A percentile compares a stretch with the other conserved stretches of the same genome.
Evolutionary conservation across 2,329 filamentous ascomycete species (phyloP).

Genomic region (Cephalotrichum gorgonifer): DNA sequence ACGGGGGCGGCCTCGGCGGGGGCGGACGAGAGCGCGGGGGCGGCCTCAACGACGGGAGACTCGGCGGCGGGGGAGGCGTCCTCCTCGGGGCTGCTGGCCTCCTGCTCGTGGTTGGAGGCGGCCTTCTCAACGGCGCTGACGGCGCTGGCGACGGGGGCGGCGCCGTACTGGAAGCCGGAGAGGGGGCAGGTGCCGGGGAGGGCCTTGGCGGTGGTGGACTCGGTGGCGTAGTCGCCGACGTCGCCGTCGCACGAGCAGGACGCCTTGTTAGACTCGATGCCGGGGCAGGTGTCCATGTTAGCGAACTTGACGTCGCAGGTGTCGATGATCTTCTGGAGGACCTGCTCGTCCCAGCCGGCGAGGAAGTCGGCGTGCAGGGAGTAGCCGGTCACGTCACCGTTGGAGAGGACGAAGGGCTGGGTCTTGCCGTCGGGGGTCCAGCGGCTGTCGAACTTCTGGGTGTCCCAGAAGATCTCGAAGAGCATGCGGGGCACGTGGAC

Average conservation of each 20-base stretch:
- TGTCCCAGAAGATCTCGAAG: constrained; percentile 52
- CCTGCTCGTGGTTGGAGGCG: neutral
- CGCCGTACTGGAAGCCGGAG: constrained; percentile 39
- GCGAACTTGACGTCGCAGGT: constrained; percentile 49
- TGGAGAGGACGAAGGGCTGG: constrained; percentile 58
- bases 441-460: constrained; percentile 36
- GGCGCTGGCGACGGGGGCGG: constrained; percentile 4
- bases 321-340: constrained; percentile 57
- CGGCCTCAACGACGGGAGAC: constrained; percentile 3
- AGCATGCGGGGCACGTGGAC: constrained; percentile 47
- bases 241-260: constrained; percentile 40
- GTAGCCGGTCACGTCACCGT: constrained; percentile 61
- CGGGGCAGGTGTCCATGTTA: constrained; percentile 54
- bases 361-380: constrained; percentile 64
- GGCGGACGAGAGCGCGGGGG: constrained; percentile 1
- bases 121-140: neutral
- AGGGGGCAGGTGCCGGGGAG: constrained; percentile 48
- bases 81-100: neutral
- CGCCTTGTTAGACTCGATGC: constrained; percentile 40
- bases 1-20: constrained; percentile 10
- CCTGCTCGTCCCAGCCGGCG: constrained; percentile 58
- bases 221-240: constrained; percentile 33
- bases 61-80: neutral
- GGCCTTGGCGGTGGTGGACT: constrained; percentile 28
- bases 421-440: constrained; percentile 41